A percentile compares a stretch with the other conserved stretches of the same genome.
These are phyloP conservation scores for Cytospora paraplurivora DNA, from an alignment of 2,329 filamentous ascomycete species.

Conservation along the genomic window DNA sequence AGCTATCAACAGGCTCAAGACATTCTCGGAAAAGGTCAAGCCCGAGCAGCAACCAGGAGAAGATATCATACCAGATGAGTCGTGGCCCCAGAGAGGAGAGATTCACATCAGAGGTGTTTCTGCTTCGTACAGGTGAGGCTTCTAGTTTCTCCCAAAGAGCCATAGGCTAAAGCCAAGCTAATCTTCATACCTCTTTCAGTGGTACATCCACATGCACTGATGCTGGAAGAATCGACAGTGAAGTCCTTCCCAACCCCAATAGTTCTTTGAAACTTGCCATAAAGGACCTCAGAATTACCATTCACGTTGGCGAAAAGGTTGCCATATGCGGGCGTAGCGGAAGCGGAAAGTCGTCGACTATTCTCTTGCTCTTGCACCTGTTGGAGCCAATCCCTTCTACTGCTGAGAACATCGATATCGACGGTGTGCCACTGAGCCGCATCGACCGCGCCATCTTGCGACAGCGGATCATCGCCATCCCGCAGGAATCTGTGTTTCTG, in stretches of 20 bases:
- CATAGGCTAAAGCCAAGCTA: neutral
- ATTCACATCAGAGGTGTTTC: conserved; percentile 34
- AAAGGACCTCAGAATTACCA: conserved; percentile 35
- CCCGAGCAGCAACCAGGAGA: conserved; percentile 37
- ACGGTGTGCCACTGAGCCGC: conserved; percentile 40
- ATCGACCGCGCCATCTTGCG: conserved; percentile 49
- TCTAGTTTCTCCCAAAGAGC: neutral
- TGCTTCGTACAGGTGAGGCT: conserved; percentile 33
- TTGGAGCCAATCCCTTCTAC: conserved; percentile 41
- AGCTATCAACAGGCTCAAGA: conserved; percentile 40
- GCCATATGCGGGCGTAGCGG: conserved; percentile 49
- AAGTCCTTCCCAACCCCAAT: too few relatives aligned
- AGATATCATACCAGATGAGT: conserved; percentile 31
- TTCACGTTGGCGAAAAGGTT: conserved; percentile 41
- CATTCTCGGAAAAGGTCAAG: conserved; percentile 34
- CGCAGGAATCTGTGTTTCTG: conserved; percentile 57
- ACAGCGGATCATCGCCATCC: conserved; percentile 52
- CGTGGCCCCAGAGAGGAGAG: conserved; percentile 34
- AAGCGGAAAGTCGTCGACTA: conserved; percentile 48
- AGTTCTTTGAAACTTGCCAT: conserved; percentile 32
- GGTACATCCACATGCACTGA: neutral
- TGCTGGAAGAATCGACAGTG: neutral
- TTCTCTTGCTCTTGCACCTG: conserved; percentile 45
- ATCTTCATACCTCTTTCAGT: neutral
- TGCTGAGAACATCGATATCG: conserved; percentile 44